Percentiles rank a stretch among this genome's conserved stretches.
These are phyloP conservation scores for Saturnispora zaruensis DNA, from an alignment of 805 yeast species.

Conservation along the genomic window DNA sequence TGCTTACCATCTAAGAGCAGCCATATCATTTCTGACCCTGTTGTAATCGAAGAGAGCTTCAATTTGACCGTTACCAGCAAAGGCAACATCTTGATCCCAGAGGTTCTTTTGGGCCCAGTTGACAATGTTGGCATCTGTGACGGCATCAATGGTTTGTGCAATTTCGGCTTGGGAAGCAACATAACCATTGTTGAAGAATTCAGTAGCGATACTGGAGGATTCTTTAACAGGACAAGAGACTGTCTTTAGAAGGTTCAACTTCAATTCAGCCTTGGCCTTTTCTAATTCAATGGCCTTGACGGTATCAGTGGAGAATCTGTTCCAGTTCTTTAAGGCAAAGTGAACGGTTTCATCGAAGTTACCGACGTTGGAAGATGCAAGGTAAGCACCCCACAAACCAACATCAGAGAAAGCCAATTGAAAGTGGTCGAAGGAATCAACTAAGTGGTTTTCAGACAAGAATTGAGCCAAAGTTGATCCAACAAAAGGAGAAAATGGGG, in stretches of 20 bases:
- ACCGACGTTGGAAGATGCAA: constrained; percentile 51
- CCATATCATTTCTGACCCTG: constrained; percentile 84
- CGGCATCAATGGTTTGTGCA: constrained; percentile 52
- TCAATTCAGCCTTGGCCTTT: constrained; percentile 66
- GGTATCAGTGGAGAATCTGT: constrained; percentile 63
- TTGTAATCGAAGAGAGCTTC: constrained; percentile 77
- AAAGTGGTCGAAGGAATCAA: constrained; percentile 66
- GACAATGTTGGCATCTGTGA: constrained; percentile 50
- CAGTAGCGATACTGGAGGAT: constrained; percentile 39
- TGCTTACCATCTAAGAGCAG: constrained; percentile 72
- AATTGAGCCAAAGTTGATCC: constrained; percentile 65
- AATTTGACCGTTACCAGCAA: constrained; percentile 79
- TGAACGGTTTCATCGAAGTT: constrained; percentile 70
- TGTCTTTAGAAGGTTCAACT: constrained; percentile 46
- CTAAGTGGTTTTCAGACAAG: constrained; percentile 63
- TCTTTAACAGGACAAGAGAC: constrained; percentile 41
- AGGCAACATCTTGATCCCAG: constrained; percentile 81
- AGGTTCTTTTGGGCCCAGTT: constrained; percentile 68
- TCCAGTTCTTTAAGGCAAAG: constrained; percentile 80
- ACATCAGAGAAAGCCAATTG: constrained; percentile 64
- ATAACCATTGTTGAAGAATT: constrained; percentile 53
- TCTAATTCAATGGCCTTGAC: constrained; percentile 70
- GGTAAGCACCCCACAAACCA: constrained; percentile 78
- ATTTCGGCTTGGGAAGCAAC: constrained; percentile 53
- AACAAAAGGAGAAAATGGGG: constrained; percentile 46